Conservation (phyloP, 2,329 filamentous ascomycete species). For the Trichoderma lentiforme region DNA sequence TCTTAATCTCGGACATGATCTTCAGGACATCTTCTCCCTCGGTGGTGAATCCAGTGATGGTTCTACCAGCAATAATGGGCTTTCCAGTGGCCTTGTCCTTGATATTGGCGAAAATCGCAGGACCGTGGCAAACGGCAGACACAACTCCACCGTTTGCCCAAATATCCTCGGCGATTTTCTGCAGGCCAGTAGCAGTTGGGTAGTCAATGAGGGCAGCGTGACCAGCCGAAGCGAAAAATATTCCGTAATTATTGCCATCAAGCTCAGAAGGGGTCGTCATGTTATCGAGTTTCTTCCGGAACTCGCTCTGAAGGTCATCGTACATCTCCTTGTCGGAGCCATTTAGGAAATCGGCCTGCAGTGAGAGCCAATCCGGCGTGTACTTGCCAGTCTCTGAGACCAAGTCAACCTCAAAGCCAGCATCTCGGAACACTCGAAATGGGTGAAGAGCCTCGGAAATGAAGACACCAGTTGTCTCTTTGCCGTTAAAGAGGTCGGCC, state of each 20-base stretch:
- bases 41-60: neutral
- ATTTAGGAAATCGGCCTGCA: neutral
- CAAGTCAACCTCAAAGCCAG: neutral
- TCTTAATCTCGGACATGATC: neutral
- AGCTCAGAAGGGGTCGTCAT: neutral
- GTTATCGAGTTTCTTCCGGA: neutral
- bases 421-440: neutral
- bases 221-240: neutral
- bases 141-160: neutral
- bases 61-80: neutral
- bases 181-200: neutral
- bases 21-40: neutral
- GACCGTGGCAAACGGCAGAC: neutral
- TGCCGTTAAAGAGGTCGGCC: neutral
- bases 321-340: slow-evolving; percentile 1
- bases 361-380: neutral
- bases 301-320: neutral
- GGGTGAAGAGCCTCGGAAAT: slow-evolving; percentile 3
- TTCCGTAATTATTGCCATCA: neutral
- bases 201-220: neutral
- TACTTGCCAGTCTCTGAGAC: neutral
- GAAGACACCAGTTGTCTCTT: neutral
- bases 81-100: neutral
- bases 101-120: neutral
- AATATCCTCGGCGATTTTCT: neutral